These are phyloP conservation scores for Ehretia macrophylla DNA, from an alignment of 257 asterid species.

Conservation along the genomic window DNA sequence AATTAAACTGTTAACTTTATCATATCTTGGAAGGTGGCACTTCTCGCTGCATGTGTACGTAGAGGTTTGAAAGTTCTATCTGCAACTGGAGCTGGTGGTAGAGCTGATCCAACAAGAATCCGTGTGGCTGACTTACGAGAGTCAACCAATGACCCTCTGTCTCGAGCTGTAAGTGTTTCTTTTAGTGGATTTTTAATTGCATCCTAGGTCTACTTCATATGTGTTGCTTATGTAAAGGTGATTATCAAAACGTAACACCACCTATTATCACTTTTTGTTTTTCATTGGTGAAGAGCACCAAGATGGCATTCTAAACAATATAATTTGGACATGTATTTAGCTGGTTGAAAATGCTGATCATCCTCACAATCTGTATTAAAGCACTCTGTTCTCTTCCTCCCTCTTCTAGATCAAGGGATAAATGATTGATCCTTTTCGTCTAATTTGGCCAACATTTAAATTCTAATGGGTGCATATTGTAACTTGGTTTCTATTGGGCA, in stretches of 20 bases:
- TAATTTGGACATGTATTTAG: too few species aligned
- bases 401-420: too few species aligned
- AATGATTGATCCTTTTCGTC: too few species aligned
- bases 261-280: too few species aligned
- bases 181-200: background rate
- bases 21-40: conserved; percentile 62
- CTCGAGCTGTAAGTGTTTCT: conserved; percentile 67
- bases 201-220: background rate
- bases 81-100: conserved; percentile 98
- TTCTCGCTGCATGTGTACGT: conserved; percentile 90
- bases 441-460: too few species aligned
- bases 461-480: too few species aligned
- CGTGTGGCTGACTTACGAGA: conserved; percentile 94
- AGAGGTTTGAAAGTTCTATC: conserved; percentile 92
- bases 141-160: conserved; percentile 91
- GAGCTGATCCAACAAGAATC: conserved; percentile 96
- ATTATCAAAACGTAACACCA: background rate
- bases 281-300: background rate
- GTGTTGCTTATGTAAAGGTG: background rate
- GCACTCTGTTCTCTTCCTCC: too few species aligned
- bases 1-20: conserved; percentile 5
- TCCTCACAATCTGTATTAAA: too few species aligned
- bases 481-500: too few species aligned
- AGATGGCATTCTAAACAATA: too few species aligned
- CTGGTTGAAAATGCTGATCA: too few species aligned